A percentile compares a stretch with the other conserved stretches of the same genome.
These are phyloP conservation scores for Bipolaris zeicola DNA, from an alignment of 2,329 filamentous ascomycete genomes.

Conservation along the genomic window DNA sequence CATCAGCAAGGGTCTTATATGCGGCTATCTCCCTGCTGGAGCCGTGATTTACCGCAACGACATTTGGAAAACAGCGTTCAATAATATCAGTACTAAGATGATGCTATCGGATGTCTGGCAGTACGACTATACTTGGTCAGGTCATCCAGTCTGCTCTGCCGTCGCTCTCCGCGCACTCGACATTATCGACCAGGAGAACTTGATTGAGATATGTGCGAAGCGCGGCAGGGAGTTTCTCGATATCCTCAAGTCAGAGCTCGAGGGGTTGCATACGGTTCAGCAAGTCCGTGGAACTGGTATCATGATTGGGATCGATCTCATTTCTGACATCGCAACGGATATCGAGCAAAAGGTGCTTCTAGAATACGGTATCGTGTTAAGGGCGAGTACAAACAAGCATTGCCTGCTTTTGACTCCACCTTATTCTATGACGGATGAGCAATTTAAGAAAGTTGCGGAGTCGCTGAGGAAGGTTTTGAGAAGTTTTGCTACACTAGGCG, in stretches of 20 bases:
- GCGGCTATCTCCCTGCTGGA: background rate
- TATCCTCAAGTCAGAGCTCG: too few species aligned
- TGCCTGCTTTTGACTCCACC: background rate
- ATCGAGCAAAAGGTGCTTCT: background rate
- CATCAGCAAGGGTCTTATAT: background rate
- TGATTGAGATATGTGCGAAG: too few species aligned
- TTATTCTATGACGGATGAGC: background rate
- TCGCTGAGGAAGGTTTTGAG: background rate
- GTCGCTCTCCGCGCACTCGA: too few species aligned
- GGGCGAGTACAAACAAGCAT: background rate
- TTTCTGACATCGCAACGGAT: background rate
- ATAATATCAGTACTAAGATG: background rate
- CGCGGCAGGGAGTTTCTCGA: too few species aligned
- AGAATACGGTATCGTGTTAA: background rate
- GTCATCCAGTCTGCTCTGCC: too few species aligned
- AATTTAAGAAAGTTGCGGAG: background rate
- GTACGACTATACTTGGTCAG: background rate
- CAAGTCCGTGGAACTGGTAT: too few species aligned
- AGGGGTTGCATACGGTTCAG: too few species aligned
- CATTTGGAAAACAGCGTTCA: background rate
- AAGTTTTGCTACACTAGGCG: background rate
- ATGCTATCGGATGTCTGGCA: too few species aligned
- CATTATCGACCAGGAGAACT: too few species aligned
- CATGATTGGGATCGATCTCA: background rate
- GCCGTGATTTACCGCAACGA: background rate